Conservation (phyloP, 805 yeast genomes). For the Kazachstania martiniae region DNA sequence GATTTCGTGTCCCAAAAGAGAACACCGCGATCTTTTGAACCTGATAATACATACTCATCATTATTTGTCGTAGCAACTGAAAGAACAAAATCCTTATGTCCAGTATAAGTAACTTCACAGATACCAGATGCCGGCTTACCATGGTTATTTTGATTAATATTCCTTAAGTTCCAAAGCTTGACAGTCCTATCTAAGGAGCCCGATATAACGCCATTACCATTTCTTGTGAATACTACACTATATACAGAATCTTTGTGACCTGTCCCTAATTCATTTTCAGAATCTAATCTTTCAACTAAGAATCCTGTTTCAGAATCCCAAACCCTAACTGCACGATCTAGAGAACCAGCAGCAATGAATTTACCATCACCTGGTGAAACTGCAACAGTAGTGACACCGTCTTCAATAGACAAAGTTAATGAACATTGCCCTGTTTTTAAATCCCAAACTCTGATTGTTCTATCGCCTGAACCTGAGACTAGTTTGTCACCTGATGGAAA, state of each 20-base stretch:
- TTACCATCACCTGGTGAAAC: constrained; percentile 85
- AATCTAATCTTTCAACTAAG: constrained; percentile 83
- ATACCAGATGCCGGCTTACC: constrained; percentile 33
- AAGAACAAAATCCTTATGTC: constrained; percentile 92
- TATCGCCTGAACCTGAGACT: constrained; percentile 93
- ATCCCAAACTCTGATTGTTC: constrained; percentile 96
- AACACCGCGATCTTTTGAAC: constrained; percentile 95
- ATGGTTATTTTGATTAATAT: constrained; percentile 14
- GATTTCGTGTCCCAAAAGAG: constrained; percentile 90
- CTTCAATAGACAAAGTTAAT: constrained; percentile 82
- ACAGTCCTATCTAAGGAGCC: constrained; percentile 95
- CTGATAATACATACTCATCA: constrained; percentile 81
- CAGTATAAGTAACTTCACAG: constrained; percentile 87
- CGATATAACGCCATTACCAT: constrained; percentile 83
- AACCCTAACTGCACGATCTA: constrained; percentile 89
- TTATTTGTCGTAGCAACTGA: constrained; percentile 92
- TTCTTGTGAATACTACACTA: constrained; percentile 85
- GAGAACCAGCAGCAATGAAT: constrained; percentile 90
- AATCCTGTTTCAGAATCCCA: constrained; percentile 94
- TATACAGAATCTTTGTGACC: constrained; percentile 96
- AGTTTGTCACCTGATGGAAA: constrained; percentile 89
- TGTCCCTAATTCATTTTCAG: constrained; percentile 77
- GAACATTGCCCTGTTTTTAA: constrained; percentile 79
- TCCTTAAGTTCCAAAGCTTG: constrained; percentile 70
- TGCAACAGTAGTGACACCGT: constrained; percentile 97